Conservation (phyloP, 2,329 filamentous ascomycete genomes). For the Colletotrichum sublineola region DNA sequence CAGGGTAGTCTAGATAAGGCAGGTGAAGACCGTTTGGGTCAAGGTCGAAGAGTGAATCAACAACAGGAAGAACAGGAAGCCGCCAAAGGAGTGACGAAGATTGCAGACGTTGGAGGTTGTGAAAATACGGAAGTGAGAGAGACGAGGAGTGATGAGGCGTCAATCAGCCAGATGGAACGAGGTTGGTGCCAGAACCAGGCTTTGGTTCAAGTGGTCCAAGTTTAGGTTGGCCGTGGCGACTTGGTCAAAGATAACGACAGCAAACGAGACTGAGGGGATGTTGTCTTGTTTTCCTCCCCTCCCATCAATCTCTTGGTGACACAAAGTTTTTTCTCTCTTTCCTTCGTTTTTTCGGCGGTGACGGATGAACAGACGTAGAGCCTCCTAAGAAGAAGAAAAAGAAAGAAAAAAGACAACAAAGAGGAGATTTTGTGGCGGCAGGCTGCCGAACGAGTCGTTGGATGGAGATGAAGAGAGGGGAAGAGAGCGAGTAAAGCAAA, state of each 20-base stretch:
- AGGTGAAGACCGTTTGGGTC: not conserved
- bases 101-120: constrained; percentile 9
- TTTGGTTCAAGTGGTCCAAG: constrained; percentile 24
- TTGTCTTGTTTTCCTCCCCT: constrained; percentile 21
- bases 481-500: not conserved
- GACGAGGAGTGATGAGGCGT: constrained; percentile 32
- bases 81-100: constrained; percentile 36
- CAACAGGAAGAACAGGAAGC: constrained; percentile 34
- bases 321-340: constrained; percentile 17
- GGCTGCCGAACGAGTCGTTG: constrained; percentile 8
- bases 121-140: constrained; percentile 4
- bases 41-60: constrained; percentile 22
- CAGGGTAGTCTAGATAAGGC: not conserved
- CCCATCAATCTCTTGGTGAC: constrained; percentile 2
- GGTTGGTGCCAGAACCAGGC: constrained; percentile 20
- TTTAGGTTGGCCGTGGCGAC: constrained; percentile 22
- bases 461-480: constrained; percentile 1
- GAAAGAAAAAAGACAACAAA: constrained; percentile 1
- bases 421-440: constrained; percentile 16
- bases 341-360: constrained; percentile 32
- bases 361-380: constrained; percentile 36
- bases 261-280: constrained; percentile 16
- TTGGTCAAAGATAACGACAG: constrained; percentile 36
- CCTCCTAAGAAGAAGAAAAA: constrained; percentile 29
- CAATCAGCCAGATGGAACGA: constrained; percentile 19